phyloP scores from a whole-genome alignment of 139 green algal species.

The Eudorina sp. region DNA sequence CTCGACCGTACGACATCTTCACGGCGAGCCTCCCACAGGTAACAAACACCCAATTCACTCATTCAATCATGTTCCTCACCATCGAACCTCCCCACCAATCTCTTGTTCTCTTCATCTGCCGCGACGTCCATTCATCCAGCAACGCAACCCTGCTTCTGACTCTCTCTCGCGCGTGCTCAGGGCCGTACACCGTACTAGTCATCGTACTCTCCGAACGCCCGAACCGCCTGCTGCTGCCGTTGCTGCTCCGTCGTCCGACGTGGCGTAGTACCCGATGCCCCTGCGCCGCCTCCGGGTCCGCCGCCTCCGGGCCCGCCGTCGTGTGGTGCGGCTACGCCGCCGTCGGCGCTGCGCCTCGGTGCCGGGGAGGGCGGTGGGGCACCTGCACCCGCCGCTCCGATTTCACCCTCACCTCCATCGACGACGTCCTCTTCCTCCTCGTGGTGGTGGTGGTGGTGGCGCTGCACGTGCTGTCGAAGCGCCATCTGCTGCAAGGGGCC shows the following conservation, averaged over 20 bases:
- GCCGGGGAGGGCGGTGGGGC: no score
- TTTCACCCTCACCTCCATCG: background rate
- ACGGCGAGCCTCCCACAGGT: no score
- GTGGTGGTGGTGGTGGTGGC: background rate
- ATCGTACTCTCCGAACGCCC: slow-evolving; percentile 17
- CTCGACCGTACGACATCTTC: no score
- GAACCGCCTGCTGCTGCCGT: slow-evolving; percentile 4
- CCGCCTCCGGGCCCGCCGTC: background rate
- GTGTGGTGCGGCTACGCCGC: no score
- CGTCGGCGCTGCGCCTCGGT: background rate
- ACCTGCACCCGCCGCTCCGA: background rate
- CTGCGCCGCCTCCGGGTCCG: background rate
- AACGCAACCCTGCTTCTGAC: no score
- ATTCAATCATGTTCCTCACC: no score
- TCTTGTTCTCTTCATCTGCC: no score
- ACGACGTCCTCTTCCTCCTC: background rate
- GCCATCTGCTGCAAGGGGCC: slow-evolving; percentile 9
- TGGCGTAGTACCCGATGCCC: background rate
- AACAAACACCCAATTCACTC: no score
- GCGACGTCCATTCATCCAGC: no score
- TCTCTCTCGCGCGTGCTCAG: no score
- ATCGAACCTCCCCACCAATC: no score
- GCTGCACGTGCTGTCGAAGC: background rate
- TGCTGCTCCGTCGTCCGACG: slow-evolving; percentile 12
- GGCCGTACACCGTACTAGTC: no score